Percentiles rank a stretch among this genome's conserved stretches.
These are phyloP conservation scores for Leccinellum albellum DNA, from an alignment of 768 basidiomycete species.

Conservation along the genomic window DNA sequence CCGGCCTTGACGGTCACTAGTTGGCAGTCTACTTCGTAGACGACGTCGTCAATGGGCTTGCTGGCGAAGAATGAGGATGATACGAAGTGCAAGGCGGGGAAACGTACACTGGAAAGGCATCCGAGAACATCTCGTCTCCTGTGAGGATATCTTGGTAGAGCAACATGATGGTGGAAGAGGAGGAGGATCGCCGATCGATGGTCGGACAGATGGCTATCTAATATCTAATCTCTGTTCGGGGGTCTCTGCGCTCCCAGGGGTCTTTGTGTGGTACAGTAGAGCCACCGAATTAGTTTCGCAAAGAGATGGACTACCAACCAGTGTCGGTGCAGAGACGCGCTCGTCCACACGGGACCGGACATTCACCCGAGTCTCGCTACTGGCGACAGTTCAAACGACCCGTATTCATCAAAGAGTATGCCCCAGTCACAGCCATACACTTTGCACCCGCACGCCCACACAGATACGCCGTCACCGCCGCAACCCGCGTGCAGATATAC, in stretches of 20 bases:
- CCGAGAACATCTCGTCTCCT: slow-evolving; percentile 90
- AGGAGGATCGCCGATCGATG: neutral
- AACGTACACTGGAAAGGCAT: slow-evolving; percentile 83
- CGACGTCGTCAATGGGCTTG: slow-evolving; percentile 72
- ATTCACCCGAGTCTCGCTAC: slow-evolving; percentile 71
- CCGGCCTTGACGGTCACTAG: slow-evolving; percentile 68
- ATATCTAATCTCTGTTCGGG: slow-evolving; percentile 20
- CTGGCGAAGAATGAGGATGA: slow-evolving; percentile 38
- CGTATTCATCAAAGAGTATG: slow-evolving; percentile 96
- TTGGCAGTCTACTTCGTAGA: slow-evolving; percentile 83
- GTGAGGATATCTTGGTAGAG: slow-evolving; percentile 71
- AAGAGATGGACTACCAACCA: slow-evolving; percentile 71
- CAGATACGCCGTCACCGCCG: slow-evolving; percentile 92
- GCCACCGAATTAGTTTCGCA: too few species aligned
- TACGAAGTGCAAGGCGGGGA: neutral
- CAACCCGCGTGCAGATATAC: slow-evolving; percentile 91
- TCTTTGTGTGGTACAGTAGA: neutral
- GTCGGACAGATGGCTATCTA: neutral
- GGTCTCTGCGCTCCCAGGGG: neutral
- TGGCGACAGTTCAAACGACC: slow-evolving; percentile 88
- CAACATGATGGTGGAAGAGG: slow-evolving; percentile 50
- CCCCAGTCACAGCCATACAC: slow-evolving; percentile 91
- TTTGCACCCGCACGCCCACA: slow-evolving; percentile 87
- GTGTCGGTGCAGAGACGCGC: slow-evolving; percentile 59
- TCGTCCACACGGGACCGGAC: slow-evolving; percentile 55